Percentiles rank a stretch among this genome's conserved stretches.
These are phyloP conservation scores for Yamadazyma taylorii DNA, from an alignment of 1,139 yeast genomes.

Conservation along the genomic window DNA sequence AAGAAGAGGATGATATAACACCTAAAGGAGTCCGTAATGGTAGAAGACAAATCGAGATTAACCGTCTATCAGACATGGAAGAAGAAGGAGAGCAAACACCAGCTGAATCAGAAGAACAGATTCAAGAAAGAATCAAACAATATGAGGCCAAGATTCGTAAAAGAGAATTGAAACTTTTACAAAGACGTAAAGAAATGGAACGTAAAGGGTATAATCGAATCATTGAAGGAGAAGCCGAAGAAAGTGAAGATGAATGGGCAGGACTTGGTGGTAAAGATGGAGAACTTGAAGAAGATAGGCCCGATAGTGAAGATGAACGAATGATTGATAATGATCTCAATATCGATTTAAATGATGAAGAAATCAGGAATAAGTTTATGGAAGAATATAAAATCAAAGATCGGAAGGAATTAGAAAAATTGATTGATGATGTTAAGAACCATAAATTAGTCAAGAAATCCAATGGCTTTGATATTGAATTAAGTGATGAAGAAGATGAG, in stretches of 20 bases:
- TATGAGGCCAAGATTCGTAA: conserved; percentile 42
- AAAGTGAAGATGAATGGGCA: conserved; percentile 95
- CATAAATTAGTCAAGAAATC: conserved; percentile 72
- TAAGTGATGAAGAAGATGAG: conserved; percentile 67
- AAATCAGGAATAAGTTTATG: conserved; percentile 59
- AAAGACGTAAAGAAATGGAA: conserved; percentile 49
- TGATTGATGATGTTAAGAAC: conserved; percentile 78
- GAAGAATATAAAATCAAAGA: conserved; percentile 72
- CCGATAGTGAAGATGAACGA: conserved; percentile 74
- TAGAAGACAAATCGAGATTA: conserved; percentile 19
- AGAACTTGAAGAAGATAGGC: conserved; percentile 57
- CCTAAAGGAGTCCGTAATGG: conserved; percentile 29
- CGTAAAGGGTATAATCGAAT: conserved; percentile 52
- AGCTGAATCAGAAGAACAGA: conserved; percentile 26
- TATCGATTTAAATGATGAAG: conserved; percentile 58
- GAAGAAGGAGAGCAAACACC: conserved; percentile 24
- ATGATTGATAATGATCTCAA: conserved; percentile 77
- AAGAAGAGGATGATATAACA: conserved; percentile 29
- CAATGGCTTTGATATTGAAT: conserved; percentile 61
- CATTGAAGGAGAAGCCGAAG: conserved; percentile 87
- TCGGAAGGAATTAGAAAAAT: conserved; percentile 66
- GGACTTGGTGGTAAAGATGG: conserved; percentile 86
- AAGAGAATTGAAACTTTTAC: conserved; percentile 37
- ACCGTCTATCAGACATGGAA: conserved; percentile 16
- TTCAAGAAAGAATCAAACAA: conserved; percentile 30